These are phyloP conservation scores for Caryopteris hybrid DNA, from an alignment of 305 asterid species.

Conservation along the genomic window DNA sequence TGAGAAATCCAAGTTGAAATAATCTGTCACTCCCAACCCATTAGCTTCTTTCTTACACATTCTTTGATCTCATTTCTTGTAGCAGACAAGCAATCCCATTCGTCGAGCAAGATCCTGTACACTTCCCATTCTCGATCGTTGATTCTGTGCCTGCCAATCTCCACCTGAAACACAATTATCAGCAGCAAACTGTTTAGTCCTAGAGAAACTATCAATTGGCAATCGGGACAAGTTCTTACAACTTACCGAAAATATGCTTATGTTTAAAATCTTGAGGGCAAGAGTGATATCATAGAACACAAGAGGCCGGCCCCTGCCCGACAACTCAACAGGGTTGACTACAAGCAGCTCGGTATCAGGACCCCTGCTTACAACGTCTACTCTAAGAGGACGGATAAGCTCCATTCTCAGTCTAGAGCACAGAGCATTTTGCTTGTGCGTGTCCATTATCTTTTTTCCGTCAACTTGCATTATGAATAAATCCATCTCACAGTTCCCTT, in stretches of 20 bases:
- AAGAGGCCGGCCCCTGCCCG: constrained; percentile 77
- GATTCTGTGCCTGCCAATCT: constrained; percentile 54
- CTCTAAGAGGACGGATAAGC: constrained; percentile 54
- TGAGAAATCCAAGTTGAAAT: constrained; percentile 3
- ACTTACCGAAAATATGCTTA: constrained; percentile 58
- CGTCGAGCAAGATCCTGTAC: constrained; percentile 59
- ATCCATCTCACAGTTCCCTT: constrained; percentile 57
- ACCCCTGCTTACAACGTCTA: constrained; percentile 55
- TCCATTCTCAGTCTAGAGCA: constrained; percentile 51
- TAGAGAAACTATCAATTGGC: background rate
- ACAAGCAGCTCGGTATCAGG: constrained; percentile 73
- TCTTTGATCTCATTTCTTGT: constrained; percentile 43
- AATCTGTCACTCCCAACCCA: constrained; percentile 62
- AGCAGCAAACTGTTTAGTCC: background rate
- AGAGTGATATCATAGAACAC: constrained; percentile 72
- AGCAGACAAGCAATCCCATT: constrained; percentile 35
- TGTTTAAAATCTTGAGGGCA: constrained; percentile 50
- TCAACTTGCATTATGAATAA: constrained; percentile 61
- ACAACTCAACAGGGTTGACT: constrained; percentile 66
- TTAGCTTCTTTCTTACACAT: constrained; percentile 47
- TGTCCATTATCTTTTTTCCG: constrained; percentile 54
- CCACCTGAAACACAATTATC: constrained; percentile 35
- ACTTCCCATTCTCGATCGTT: constrained; percentile 70
- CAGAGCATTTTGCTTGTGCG: constrained; percentile 35
- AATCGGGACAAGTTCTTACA: background rate